Evolutionary conservation across 345 rosid genomes (phyloP).

Genomic region (Eucalyptus dawsonii): DNA sequence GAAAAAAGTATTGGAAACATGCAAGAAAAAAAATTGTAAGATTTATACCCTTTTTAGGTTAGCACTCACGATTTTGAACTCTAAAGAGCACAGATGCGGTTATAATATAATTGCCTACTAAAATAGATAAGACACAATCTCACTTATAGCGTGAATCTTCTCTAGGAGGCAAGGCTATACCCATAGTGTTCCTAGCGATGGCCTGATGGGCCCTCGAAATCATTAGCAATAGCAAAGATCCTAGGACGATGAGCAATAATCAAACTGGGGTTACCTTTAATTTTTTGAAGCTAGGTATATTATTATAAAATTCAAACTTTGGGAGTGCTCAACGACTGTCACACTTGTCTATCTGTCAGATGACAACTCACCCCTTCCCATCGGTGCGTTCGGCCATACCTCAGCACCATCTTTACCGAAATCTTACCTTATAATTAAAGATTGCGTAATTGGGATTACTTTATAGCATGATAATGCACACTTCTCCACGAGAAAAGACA

Average conservation of each 20-base stretch:
- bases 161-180: not conserved
- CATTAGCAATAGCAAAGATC: not conserved
- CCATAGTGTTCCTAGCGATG: not conserved
- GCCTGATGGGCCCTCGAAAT: not conserved
- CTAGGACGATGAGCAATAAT: not conserved
- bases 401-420: not conserved
- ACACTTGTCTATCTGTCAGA: not conserved
- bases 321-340: not conserved
- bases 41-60: not conserved
- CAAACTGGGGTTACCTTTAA: not conserved
- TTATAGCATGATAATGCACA: not conserved
- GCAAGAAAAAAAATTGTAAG: not conserved
- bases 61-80: not conserved
- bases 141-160: not conserved
- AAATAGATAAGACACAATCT: not conserved
- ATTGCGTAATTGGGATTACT: not conserved
- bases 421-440: not conserved
- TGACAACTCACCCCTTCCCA: not conserved
- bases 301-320: not conserved
- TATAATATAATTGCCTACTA: not conserved
- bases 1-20: not conserved
- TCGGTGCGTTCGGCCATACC: not conserved
- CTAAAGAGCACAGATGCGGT: not conserved
- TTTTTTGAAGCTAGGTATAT: not conserved
- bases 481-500: conserved; percentile 38